Evolutionary conservation across 768 basidiomycete species (phyloP).

Genomic region (Hericium erinaceus): DNA sequence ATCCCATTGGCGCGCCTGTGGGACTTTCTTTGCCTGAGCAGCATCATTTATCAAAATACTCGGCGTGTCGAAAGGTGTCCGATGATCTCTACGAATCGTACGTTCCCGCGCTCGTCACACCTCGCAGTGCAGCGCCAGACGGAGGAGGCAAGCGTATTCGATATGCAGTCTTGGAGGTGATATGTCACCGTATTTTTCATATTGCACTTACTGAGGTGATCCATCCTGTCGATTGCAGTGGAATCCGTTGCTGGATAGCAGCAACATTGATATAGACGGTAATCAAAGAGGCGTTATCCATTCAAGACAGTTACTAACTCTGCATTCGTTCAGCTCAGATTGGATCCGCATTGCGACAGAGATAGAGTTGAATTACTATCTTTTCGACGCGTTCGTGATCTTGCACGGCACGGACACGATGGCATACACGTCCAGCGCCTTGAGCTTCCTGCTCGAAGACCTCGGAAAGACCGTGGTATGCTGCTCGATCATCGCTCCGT

Average conservation of each 20-base stretch:
- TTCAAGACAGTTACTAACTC: constrained; percentile 4
- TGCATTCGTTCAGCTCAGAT: constrained; percentile 34
- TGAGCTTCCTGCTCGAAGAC: constrained; percentile 88
- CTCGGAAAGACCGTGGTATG: constrained; percentile 83
- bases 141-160: constrained; percentile 63
- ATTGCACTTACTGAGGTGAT: background rate
- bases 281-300: background rate
- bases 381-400: constrained; percentile 85
- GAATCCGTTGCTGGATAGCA: constrained; percentile 81
- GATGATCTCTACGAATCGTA: constrained; percentile 65
- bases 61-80: constrained; percentile 36
- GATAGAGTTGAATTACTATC: constrained; percentile 82
- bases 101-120: constrained; percentile 72
- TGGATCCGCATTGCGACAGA: constrained; percentile 89
- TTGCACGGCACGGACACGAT: constrained; percentile 91
- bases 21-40: constrained; percentile 24
- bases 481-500: constrained; percentile 6
- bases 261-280: constrained; percentile 82
- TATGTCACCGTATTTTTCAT: background rate
- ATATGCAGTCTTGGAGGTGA: constrained; percentile 77
- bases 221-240: constrained; percentile 40
- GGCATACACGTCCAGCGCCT: constrained; percentile 81
- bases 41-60: constrained; percentile 16
- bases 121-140: constrained; percentile 55
- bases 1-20: constrained; percentile 47